Evolutionary conservation across 345 rosid species (phyloP).

Genomic region (Passiflora organensis): DNA sequence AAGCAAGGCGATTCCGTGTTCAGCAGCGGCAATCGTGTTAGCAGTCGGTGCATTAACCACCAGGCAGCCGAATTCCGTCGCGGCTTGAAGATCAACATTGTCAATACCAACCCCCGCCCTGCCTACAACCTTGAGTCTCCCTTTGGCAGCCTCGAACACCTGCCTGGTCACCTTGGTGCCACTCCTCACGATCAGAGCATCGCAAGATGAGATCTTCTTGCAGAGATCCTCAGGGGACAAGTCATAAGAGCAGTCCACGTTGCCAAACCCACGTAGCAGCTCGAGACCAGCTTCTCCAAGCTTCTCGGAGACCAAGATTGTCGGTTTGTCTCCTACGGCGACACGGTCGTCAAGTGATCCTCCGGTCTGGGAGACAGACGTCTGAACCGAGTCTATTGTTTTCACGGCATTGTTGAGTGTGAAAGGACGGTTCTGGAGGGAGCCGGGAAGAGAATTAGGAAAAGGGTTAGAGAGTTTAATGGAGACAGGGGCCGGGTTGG

Average conservation of each 20-base stretch:
- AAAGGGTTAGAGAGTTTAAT: conserved; percentile 9
- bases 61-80: conserved; percentile 71
- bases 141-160: conserved; percentile 68
- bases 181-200: conserved; percentile 81
- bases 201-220: conserved; percentile 46
- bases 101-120: conserved; percentile 87
- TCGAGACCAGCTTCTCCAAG: conserved; percentile 75
- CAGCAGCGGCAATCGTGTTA: conserved; percentile 79
- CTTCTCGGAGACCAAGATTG: conserved; percentile 73
- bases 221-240: conserved; percentile 53
- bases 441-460: too few species aligned
- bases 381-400: conserved; percentile 9
- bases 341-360: not conserved
- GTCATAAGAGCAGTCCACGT: conserved; percentile 64
- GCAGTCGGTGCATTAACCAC: conserved; percentile 88
- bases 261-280: conserved; percentile 42
- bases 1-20: conserved; percentile 74
- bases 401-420: conserved; percentile 15
- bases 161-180: conserved; percentile 78
- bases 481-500: conserved; percentile 22
- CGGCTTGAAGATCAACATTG: conserved; percentile 84
- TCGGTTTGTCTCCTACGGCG: conserved; percentile 16
- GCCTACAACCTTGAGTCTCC: conserved; percentile 75
- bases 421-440: not conserved
- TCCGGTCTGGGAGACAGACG: not conserved